Conservation (phyloP, 2,329 filamentous ascomycete genomes). For the Aspergillus carbonarius region DNA sequence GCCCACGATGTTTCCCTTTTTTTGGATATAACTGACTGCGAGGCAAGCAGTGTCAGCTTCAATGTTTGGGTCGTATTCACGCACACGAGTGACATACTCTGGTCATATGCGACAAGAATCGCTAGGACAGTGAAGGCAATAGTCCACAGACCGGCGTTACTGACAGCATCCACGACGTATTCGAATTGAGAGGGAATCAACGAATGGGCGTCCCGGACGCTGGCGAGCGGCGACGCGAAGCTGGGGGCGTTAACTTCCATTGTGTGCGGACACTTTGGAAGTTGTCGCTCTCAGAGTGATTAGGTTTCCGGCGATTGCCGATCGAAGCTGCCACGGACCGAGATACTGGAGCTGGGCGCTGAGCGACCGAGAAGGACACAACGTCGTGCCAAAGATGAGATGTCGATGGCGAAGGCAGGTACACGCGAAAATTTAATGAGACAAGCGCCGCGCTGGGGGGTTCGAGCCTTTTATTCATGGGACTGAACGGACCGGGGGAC, state of each 20-base stretch:
- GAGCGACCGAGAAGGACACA: neutral
- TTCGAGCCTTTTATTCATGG: neutral
- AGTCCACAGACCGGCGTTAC: neutral
- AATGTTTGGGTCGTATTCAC: neutral
- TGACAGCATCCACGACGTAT: neutral
- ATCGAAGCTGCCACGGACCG: neutral
- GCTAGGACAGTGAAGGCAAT: neutral
- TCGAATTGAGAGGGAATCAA: neutral
- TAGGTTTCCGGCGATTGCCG: neutral
- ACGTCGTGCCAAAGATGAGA: neutral
- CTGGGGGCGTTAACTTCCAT: neutral
- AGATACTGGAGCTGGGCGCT: neutral
- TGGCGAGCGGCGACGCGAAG: neutral
- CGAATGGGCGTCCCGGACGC: neutral
- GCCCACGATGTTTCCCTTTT: slow-evolving; percentile 69
- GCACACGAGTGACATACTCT: neutral
- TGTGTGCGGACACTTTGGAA: neutral
- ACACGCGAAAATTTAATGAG: neutral
- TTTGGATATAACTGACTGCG: slow-evolving; percentile 66
- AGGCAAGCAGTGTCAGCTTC: neutral
- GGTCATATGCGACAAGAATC: neutral
- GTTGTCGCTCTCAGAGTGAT: neutral
- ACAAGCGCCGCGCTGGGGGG: neutral
- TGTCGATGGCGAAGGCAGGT: neutral
- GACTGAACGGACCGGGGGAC: neutral